Evolutionary conservation across 768 basidiomycete species (phyloP).

Genomic region (Mycena olivaceomarginata): DNA sequence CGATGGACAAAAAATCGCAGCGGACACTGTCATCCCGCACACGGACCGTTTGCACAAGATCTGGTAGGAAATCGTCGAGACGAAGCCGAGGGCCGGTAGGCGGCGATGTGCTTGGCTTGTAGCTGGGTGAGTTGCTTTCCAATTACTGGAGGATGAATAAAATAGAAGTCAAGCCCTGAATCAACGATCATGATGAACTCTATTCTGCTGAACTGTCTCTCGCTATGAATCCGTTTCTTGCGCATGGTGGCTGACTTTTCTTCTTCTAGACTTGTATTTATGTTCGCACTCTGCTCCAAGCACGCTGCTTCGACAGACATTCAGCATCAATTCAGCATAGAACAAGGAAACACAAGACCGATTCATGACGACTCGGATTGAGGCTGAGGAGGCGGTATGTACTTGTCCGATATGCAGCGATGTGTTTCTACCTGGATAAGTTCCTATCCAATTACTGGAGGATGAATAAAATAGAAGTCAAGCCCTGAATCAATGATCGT

Average conservation of each 20-base stretch:
- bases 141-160: slow-evolving; percentile 38
- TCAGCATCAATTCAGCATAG: too few relatives aligned
- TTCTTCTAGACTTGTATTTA: slow-evolving; percentile 9
- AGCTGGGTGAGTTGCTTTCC: slow-evolving; percentile 25
- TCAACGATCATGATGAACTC: slow-evolving; percentile 43
- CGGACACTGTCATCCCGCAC: slow-evolving; percentile 95
- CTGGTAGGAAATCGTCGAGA: slow-evolving; percentile 93
- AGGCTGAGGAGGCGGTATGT: too few relatives aligned
- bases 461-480: too few relatives aligned
- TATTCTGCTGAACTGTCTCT: slow-evolving; percentile 35
- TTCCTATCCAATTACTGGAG: too few relatives aligned
- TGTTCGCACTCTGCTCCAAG: background rate
- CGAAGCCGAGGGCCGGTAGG: slow-evolving; percentile 76
- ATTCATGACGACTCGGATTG: too few relatives aligned
- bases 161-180: slow-evolving; percentile 54
- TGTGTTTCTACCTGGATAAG: background rate
- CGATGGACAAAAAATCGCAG: too few relatives aligned
- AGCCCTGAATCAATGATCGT: too few relatives aligned
- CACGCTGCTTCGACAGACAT: too few relatives aligned
- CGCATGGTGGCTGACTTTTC: slow-evolving; percentile 6
- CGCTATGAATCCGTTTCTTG: background rate
- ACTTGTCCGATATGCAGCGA: slow-evolving; percentile 35
- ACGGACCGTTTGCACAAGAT: slow-evolving; percentile 89
- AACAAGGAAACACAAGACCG: too few relatives aligned
- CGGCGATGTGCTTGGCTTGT: background rate